Evolutionary conservation across 2,329 filamentous ascomycete species (phyloP).

Genomic region (Triangularia setosa): DNA sequence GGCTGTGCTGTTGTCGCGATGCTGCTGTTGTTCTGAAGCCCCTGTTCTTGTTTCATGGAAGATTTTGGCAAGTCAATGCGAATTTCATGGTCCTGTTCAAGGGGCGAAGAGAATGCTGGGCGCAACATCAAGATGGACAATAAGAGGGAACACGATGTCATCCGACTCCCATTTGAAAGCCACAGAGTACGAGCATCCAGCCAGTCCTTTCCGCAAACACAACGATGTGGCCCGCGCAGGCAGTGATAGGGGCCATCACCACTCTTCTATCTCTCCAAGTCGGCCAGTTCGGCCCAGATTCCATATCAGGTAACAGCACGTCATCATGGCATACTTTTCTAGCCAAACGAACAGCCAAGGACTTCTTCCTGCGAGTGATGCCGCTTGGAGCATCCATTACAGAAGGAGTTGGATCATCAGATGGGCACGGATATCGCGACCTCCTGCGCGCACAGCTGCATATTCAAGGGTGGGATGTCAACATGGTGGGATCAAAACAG

Average conservation of each 20-base stretch:
- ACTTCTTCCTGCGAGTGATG: constrained; percentile 15
- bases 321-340: constrained; percentile 23
- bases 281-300: neutral
- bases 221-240: neutral
- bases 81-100: neutral
- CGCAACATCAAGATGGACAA: neutral
- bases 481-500: constrained; percentile 15
- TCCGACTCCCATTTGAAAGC: neutral
- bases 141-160: neutral
- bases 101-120: neutral
- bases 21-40: neutral
- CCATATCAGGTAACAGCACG: neutral
- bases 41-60: neutral
- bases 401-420: constrained; percentile 12
- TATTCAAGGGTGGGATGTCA: constrained; percentile 14
- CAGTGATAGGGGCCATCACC: neutral
- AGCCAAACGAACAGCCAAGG: constrained; percentile 1
- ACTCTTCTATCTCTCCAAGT: neutral
- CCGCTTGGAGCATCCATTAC: constrained; percentile 23
- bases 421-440: constrained; percentile 17
- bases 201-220: neutral
- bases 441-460: constrained; percentile 9
- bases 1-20: neutral
- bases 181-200: neutral
- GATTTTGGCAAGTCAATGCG: neutral